These are phyloP conservation scores for Dioscorea zingiberensis DNA, from an alignment of 106 monocot genomes.

Conservation along the genomic window DNA sequence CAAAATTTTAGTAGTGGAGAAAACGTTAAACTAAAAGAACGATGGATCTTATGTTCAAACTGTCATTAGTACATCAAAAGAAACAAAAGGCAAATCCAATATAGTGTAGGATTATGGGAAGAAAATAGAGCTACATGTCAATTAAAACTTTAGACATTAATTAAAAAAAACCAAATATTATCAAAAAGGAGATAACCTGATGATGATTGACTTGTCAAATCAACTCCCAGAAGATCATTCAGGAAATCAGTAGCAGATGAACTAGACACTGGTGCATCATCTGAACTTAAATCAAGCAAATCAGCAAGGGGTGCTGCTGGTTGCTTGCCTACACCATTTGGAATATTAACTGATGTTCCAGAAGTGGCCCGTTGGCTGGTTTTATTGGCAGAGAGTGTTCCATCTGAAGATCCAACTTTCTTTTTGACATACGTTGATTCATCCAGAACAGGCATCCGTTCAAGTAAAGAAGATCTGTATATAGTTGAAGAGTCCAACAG, in stretches of 20 bases:
- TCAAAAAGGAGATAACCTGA: slow-evolving; percentile 40
- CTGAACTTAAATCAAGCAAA: slow-evolving; percentile 88
- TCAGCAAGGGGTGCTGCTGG: slow-evolving; percentile 57
- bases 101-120: no score
- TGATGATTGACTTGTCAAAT: slow-evolving; percentile 47
- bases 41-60: no score
- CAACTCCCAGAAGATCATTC: slow-evolving; percentile 75
- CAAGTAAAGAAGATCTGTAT: slow-evolving; percentile 74
- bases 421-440: slow-evolving; percentile 56
- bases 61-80: no score
- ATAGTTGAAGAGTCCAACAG: background rate
- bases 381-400: slow-evolving; percentile 25
- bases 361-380: slow-evolving; percentile 21
- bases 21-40: no score
- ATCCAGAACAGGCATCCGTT: slow-evolving; percentile 85
- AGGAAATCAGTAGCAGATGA: slow-evolving; percentile 71
- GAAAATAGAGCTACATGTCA: no score
- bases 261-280: slow-evolving; percentile 59
- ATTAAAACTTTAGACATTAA: no score
- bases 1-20: no score
- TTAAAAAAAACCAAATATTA: background rate
- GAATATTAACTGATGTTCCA: slow-evolving; percentile 55
- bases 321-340: slow-evolving; percentile 84
- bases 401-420: slow-evolving; percentile 48
- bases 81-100: no score